Conservation (phyloP, 129 eudicot species). For the Silybum marianum region DNA sequence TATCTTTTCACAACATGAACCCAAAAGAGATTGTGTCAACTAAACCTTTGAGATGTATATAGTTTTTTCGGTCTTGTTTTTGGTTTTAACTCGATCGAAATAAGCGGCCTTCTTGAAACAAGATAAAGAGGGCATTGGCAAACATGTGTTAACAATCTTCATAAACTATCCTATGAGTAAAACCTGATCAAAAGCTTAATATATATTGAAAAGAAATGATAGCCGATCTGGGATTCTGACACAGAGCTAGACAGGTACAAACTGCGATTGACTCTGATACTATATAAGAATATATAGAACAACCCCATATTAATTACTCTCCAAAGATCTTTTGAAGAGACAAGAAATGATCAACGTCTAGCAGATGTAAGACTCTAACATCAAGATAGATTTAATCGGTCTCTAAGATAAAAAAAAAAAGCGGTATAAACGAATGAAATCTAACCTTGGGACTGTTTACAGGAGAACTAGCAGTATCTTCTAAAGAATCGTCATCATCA, state of each 20-base stretch:
- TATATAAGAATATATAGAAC: not conserved
- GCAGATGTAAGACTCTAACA: not conserved
- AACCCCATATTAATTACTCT: not conserved
- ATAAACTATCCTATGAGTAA: not conserved
- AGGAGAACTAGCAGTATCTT: constrained; percentile 90
- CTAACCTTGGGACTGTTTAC: constrained; percentile 60
- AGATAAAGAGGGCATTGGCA: constrained; percentile 9
- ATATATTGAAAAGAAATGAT: not conserved
- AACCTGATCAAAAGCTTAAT: not conserved
- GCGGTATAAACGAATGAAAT: not conserved
- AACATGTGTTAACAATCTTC: not conserved
- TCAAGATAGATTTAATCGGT: not conserved
- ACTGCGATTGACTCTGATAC: not conserved
- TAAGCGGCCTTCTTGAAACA: constrained; percentile 41
- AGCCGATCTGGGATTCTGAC: not conserved
- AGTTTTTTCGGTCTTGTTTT: constrained; percentile 26
- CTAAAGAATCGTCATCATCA: constrained; percentile 55
- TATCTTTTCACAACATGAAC: not conserved
- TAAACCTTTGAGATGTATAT: constrained; percentile 41
- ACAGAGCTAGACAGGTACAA: not conserved
- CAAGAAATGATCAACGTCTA: not conserved
- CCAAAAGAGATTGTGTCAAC: not conserved
- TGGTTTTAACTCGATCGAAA: constrained; percentile 29
- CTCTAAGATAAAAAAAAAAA: not conserved
- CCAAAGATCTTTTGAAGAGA: not conserved